Percentiles rank a stretch among this genome's conserved stretches.
phyloP scores from a whole-genome alignment of 2,329 filamentous ascomycete species.

The Thermothelomyces thermophilus region DNA sequence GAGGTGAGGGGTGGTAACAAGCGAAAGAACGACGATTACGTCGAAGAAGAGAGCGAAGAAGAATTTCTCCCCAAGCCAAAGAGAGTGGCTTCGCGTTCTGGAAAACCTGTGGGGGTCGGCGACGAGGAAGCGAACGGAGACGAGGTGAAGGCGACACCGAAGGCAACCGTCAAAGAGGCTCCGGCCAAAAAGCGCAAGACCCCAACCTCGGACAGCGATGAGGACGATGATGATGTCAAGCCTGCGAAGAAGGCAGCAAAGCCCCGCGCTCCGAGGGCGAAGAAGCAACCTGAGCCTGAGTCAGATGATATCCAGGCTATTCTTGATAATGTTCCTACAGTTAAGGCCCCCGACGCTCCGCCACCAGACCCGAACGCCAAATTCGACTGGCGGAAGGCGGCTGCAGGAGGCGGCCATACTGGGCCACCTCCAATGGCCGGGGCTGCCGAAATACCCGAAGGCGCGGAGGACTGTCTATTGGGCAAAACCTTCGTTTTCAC shows the following conservation, averaged over 20 bases:
- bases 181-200: conserved; percentile 52
- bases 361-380: conserved; percentile 63
- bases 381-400: conserved; percentile 68
- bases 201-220: conserved; percentile 46
- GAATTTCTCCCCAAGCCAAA: conserved; percentile 57
- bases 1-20: conserved; percentile 60
- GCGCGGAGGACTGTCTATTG: conserved; percentile 81
- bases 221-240: conserved; percentile 42
- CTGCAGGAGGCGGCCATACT: conserved; percentile 51
- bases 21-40: conserved; percentile 66
- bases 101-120: conserved; percentile 30
- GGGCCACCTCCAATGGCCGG: conserved; percentile 58
- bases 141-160: conserved; percentile 25
- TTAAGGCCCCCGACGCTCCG: conserved; percentile 79
- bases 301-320: conserved; percentile 73
- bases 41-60: conserved; percentile 68
- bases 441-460: conserved; percentile 67
- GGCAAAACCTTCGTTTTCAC: conserved; percentile 95
- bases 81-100: conserved; percentile 43
- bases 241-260: conserved; percentile 59
- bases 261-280: conserved; percentile 51
- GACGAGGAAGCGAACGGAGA: conserved; percentile 31
- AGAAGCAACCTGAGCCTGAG: conserved; percentile 61
- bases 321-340: conserved; percentile 76
- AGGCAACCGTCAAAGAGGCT: conserved; percentile 29